phyloP scores from a whole-genome alignment of 2,329 filamentous ascomycete genomes.

The Juglanconis sp. region DNA sequence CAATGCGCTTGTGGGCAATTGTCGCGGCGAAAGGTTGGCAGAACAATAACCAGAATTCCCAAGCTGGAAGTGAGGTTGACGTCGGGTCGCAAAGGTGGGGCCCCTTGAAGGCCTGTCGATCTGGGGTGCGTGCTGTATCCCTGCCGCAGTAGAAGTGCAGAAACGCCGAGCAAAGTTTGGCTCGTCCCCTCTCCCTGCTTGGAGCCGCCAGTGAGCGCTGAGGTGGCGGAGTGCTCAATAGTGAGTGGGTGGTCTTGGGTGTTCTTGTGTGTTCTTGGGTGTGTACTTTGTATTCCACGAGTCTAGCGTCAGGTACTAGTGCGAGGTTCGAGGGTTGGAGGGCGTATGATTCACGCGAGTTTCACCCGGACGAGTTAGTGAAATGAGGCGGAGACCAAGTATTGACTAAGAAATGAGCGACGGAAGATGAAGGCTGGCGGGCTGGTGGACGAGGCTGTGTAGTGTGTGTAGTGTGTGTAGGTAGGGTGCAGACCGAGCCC shows the following conservation, averaged over 20 bases:
- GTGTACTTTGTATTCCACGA: background rate
- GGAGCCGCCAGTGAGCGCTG: too few relatives aligned
- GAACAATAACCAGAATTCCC: conserved; percentile 11
- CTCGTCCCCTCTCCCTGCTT: background rate
- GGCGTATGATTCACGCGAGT: background rate
- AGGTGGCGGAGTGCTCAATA: too few relatives aligned
- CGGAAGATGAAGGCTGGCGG: background rate
- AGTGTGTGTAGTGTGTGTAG: background rate
- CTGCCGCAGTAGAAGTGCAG: background rate
- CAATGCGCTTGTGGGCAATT: too few relatives aligned
- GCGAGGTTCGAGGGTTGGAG: background rate
- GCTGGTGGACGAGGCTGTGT: conserved; percentile 7
- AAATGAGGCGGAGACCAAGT: background rate
- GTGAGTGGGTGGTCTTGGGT: background rate
- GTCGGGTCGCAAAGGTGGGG: conserved; percentile 2
- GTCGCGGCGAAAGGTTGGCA: background rate
- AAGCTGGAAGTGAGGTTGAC: background rate
- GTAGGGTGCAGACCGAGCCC: background rate
- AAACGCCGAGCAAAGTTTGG: too few relatives aligned
- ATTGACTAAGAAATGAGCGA: background rate
- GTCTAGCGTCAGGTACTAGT: background rate
- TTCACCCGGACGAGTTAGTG: background rate
- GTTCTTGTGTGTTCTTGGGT: background rate
- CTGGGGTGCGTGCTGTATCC: background rate
- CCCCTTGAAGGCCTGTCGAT: background rate